Evolutionary conservation across 306 rosid genomes (phyloP).

Genomic region (Malus sieversii): DNA sequence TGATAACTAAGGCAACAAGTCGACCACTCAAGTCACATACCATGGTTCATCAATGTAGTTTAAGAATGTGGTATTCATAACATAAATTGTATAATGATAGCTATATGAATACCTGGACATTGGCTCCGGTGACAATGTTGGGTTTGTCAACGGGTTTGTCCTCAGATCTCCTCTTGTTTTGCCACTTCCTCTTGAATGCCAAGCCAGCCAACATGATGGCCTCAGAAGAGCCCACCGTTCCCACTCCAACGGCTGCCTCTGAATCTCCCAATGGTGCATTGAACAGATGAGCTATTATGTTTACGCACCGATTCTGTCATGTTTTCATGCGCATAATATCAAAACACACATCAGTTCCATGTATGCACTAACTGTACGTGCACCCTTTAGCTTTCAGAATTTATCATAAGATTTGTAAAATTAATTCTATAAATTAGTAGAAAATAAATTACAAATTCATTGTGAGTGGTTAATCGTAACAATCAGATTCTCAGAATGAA

Average conservation of each 20-base stretch:
- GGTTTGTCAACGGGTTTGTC: conserved; percentile 72
- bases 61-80: not conserved
- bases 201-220: conserved; percentile 98
- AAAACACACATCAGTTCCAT: not conserved
- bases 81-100: not conserved
- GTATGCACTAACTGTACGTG: too few relatives aligned
- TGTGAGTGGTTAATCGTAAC: too few relatives aligned
- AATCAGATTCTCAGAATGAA: too few relatives aligned
- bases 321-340: not conserved
- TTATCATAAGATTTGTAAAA: too few relatives aligned
- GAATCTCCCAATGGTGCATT: conserved; percentile 71
- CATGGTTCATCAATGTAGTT: not conserved
- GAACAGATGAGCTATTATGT: conserved; percentile 90
- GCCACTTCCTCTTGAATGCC: conserved; percentile 94
- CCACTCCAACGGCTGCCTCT: conserved; percentile 82
- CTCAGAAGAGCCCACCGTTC: conserved; percentile 91
- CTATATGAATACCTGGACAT: conserved; percentile 59
- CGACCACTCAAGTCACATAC: not conserved
- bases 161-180: conserved; percentile 49
- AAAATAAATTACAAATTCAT: too few relatives aligned
- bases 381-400: too few relatives aligned
- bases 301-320: conserved; percentile 81
- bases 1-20: not conserved
- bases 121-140: conserved; percentile 93
- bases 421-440: too few relatives aligned